These are phyloP conservation scores for Suhomyces kilbournensis DNA, from an alignment of 805 yeast genomes.

Conservation along the genomic window DNA sequence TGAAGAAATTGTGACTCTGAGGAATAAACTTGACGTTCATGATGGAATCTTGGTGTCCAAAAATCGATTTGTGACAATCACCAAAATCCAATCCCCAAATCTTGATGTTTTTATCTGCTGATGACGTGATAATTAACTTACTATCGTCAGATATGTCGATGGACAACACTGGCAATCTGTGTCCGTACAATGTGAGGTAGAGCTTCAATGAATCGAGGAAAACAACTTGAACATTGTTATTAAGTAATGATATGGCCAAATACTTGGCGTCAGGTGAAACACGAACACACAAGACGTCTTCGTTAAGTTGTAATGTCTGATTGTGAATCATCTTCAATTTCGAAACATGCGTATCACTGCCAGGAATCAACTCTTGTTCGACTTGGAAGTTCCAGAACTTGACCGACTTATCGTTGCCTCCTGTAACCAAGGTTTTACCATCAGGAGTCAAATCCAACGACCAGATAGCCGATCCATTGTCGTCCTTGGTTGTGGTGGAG, in stretches of 20 bases:
- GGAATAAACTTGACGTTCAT: slow-evolving; percentile 85
- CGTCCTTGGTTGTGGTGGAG: slow-evolving; percentile 13
- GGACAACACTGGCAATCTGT: slow-evolving; percentile 90
- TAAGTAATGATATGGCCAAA: slow-evolving; percentile 81
- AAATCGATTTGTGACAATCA: slow-evolving; percentile 94
- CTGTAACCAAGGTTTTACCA: slow-evolving; percentile 82
- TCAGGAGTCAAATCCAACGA: slow-evolving; percentile 82
- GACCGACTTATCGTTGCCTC: slow-evolving; percentile 88
- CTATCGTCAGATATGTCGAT: slow-evolving; percentile 89
- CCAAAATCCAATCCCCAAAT: slow-evolving; percentile 99
- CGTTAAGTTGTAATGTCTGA: slow-evolving; percentile 80
- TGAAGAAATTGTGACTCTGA: slow-evolving; percentile 83
- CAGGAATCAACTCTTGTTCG: slow-evolving; percentile 66
- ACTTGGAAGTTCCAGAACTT: slow-evolving; percentile 86
- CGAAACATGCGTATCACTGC: slow-evolving; percentile 50
- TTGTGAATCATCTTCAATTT: slow-evolving; percentile 64
- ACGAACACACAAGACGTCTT: slow-evolving; percentile 77
- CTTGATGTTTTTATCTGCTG: slow-evolving; percentile 96
- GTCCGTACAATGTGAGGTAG: slow-evolving; percentile 88
- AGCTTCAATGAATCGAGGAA: slow-evolving; percentile 84
- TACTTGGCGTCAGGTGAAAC: slow-evolving; percentile 77
- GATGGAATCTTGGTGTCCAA: slow-evolving; percentile 95
- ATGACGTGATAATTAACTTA: slow-evolving; percentile 83
- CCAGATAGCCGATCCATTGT: slow-evolving; percentile 67
- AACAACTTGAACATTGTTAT: slow-evolving; percentile 94